Evolutionary conservation across 768 basidiomycete genomes (phyloP).

Genomic region (Phanerochaete carnosa): DNA sequence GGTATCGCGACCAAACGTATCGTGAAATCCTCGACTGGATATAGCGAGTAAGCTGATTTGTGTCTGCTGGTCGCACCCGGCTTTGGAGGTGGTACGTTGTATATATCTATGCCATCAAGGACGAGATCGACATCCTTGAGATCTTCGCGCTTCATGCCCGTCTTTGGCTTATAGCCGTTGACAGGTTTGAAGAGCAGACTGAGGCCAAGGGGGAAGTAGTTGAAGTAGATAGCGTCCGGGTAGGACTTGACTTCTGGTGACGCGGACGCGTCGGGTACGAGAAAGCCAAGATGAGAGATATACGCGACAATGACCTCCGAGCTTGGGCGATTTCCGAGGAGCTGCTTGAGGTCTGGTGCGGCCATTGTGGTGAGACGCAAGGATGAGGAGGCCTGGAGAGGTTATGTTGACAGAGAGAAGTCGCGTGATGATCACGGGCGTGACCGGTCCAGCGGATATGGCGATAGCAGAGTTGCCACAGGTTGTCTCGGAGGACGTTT

Average conservation of each 20-base stretch:
- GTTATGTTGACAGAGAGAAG: too few species aligned
- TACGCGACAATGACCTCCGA: slow-evolving; percentile 42
- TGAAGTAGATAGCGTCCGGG: slow-evolving; percentile 83
- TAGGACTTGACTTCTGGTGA: slow-evolving; percentile 76
- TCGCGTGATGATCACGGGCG: too few species aligned
- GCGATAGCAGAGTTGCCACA: too few species aligned
- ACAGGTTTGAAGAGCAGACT: slow-evolving; percentile 75
- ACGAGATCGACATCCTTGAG: slow-evolving; percentile 48
- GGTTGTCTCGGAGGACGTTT: too few species aligned
- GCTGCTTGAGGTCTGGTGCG: slow-evolving; percentile 23
- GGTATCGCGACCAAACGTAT: slow-evolving; percentile 34
- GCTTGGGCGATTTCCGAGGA: slow-evolving; percentile 53
- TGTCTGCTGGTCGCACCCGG: slow-evolving; percentile 31
- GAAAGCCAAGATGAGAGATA: slow-evolving; percentile 32
- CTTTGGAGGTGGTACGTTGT: slow-evolving; percentile 51
- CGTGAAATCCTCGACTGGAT: slow-evolving; percentile 51
- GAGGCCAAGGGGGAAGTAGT: slow-evolving; percentile 75
- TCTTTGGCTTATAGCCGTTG: slow-evolving; percentile 57
- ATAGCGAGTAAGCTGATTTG: slow-evolving; percentile 51
- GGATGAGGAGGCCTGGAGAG: too few species aligned
- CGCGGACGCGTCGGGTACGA: slow-evolving; percentile 15
- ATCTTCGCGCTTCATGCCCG: slow-evolving; percentile 41
- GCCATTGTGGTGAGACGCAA: too few species aligned
- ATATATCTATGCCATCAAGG: slow-evolving; percentile 79
- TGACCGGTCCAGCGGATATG: too few species aligned